These are phyloP conservation scores for Astrephomene gubernaculifera DNA, from an alignment of 139 green algal genomes.

Conservation along the genomic window DNA sequence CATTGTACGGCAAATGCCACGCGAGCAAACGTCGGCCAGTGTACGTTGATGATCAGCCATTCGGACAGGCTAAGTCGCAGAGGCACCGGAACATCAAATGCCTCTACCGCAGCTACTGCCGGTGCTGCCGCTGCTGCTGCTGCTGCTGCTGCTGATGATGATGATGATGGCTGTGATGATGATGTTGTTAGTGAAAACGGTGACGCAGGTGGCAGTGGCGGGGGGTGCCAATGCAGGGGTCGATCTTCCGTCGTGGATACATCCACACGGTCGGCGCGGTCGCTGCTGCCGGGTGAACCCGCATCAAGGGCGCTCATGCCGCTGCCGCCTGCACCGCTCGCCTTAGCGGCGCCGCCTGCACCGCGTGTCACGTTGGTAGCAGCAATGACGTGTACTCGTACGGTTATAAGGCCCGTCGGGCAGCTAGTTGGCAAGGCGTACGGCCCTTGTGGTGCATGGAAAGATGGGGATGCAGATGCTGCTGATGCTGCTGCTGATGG, in stretches of 20 bases:
- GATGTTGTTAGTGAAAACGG: background rate
- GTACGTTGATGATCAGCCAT: slow-evolving; percentile 15
- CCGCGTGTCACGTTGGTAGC: background rate
- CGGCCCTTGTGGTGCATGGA: too few species aligned
- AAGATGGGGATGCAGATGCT: too few species aligned
- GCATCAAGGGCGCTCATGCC: background rate
- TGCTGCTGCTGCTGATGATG: background rate
- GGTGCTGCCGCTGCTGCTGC: background rate
- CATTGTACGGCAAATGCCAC: background rate
- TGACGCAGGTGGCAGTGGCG: background rate
- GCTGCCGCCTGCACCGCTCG: background rate
- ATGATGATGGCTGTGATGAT: background rate
- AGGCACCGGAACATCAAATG: background rate
- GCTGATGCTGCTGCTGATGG: too few species aligned
- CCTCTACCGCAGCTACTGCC: background rate
- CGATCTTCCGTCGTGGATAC: background rate
- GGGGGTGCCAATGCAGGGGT: slow-evolving; percentile 10
- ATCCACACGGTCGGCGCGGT: background rate
- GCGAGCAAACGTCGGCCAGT: background rate
- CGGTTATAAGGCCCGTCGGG: background rate
- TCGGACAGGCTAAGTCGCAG: background rate
- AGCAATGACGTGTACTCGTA: background rate
- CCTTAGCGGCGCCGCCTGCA: background rate
- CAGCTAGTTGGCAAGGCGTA: too few species aligned
- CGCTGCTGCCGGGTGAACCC: too few species aligned